phyloP scores from a whole-genome alignment of 164 flowering plant species.

The Stephania cephalantha region DNA sequence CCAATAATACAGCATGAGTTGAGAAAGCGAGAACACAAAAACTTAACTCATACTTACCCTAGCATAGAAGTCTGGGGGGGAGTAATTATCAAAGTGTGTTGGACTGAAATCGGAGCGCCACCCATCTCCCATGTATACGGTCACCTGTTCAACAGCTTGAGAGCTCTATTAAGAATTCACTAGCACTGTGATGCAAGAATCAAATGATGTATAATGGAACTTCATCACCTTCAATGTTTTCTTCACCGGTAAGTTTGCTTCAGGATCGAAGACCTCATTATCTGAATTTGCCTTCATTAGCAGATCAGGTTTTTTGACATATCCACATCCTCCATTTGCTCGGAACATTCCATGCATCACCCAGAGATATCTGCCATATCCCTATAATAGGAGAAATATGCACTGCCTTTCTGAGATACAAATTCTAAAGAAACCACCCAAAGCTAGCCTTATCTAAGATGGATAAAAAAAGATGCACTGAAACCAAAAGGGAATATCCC shows the following conservation, averaged over 20 bases:
- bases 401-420: background rate
- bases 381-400: constrained; percentile 1
- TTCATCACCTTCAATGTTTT: constrained; percentile 3
- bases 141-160: constrained; percentile 6
- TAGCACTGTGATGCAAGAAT: background rate
- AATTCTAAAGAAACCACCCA: background rate
- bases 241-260: constrained; percentile 6
- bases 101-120: constrained; percentile 9
- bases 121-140: constrained; percentile 19
- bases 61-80: constrained; percentile 13
- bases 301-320: constrained; percentile 11
- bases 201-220: background rate
- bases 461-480: no score
- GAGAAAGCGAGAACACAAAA: background rate
- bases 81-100: constrained; percentile 7
- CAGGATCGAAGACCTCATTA: constrained; percentile 4
- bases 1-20: background rate
- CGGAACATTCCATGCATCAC: constrained; percentile 16
- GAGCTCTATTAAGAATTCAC: constrained; percentile 1
- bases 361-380: constrained; percentile 15
- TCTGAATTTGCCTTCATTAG: background rate
- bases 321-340: constrained; percentile 12
- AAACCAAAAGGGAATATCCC: background rate
- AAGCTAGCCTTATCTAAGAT: background rate
- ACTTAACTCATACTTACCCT: constrained; percentile 1